Evolutionary conservation across 305 asterid species (phyloP).

Genomic region (Plantago lanceolata): DNA sequence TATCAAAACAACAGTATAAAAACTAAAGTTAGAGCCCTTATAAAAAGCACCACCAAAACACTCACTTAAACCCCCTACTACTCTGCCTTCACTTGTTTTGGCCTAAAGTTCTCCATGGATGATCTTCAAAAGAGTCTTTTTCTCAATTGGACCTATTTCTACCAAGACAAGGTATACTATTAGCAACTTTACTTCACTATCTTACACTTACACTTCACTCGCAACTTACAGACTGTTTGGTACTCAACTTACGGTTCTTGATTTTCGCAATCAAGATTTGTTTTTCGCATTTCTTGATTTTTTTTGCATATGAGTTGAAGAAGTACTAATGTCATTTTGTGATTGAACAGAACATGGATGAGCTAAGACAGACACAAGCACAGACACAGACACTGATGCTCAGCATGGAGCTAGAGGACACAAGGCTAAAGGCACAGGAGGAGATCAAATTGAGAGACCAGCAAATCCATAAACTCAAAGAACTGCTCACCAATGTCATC

Average conservation of each 20-base stretch:
- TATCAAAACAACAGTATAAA: conserved; percentile 17
- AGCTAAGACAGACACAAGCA: conserved; percentile 38
- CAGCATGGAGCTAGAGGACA: conserved; percentile 45
- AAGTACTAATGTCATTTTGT: conserved; percentile 20
- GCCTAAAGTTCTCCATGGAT: conserved; percentile 37
- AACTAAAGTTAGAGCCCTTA: conserved; percentile 31
- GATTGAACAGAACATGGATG: conserved; percentile 48
- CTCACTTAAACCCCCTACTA: conserved; percentile 3
- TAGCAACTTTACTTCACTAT: neutral
- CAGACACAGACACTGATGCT: conserved; percentile 35
- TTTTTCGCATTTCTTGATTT: neutral
- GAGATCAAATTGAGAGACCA: conserved; percentile 40
- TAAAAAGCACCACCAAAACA: conserved; percentile 22
- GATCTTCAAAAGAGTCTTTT: conserved; percentile 45
- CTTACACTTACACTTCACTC: neutral
- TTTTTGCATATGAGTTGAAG: conserved; percentile 3
- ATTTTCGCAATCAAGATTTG: neutral
- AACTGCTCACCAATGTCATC: conserved; percentile 34
- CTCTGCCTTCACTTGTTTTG: neutral
- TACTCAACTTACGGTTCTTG: no score
- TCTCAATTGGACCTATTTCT: conserved; percentile 56
- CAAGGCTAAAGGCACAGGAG: conserved; percentile 38
- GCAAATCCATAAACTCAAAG: conserved; percentile 43
- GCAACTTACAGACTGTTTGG: no score
- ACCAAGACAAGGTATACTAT: conserved; percentile 78